Evolutionary conservation across 805 yeast genomes (phyloP).

Genomic region (Schizosaccharomyces cryophilus): DNA sequence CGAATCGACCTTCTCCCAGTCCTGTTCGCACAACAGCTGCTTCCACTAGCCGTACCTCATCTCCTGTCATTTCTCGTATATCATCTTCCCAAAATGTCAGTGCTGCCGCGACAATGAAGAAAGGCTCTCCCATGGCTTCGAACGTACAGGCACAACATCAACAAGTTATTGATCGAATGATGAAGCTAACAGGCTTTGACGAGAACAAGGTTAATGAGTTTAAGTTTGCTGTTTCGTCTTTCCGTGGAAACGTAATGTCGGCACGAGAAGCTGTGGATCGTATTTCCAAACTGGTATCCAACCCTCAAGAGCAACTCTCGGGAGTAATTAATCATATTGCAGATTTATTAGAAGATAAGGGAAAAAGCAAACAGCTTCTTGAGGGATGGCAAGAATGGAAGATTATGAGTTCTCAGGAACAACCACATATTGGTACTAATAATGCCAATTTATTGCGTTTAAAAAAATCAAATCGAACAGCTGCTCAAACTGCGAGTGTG

Average conservation of each 20-base stretch:
- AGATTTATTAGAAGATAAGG: background rate
- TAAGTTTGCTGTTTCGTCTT: background rate
- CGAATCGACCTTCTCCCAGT: background rate
- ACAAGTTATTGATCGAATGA: background rate
- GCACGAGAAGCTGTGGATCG: background rate
- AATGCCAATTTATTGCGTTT: background rate
- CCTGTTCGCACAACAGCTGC: background rate
- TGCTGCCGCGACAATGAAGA: no score
- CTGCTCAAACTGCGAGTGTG: conserved; percentile 1
- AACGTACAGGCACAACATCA: background rate
- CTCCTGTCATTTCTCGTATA: background rate
- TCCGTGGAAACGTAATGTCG: background rate
- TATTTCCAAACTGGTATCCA: background rate
- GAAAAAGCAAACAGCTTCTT: background rate
- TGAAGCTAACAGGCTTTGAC: background rate
- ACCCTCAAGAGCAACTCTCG: background rate
- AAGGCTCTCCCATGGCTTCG: background rate
- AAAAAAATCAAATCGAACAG: background rate
- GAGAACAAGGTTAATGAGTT: background rate
- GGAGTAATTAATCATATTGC: background rate
- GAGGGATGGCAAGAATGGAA: background rate
- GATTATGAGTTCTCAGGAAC: background rate
- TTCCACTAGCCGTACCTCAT: background rate
- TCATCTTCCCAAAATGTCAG: no score
- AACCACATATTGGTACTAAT: background rate